Evolutionary conservation across 2,329 filamentous ascomycete species (phyloP), one percentile per base, ranked within the genome.

Genomic region (Colletotrichum somersetense): DNA sequence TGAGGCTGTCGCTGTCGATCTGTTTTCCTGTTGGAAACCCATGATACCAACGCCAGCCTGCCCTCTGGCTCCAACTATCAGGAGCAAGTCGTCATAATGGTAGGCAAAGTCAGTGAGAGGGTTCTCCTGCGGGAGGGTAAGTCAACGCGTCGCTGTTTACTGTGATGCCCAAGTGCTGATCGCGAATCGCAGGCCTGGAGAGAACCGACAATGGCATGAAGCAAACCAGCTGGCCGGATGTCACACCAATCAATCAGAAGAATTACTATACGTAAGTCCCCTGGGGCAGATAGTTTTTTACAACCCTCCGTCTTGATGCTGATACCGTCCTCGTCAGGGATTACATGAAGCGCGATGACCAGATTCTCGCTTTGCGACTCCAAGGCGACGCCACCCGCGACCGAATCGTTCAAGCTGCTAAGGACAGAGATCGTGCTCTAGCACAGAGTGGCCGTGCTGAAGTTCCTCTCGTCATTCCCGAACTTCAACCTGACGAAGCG

Each of bases 181-280:
- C 75, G 52, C 74, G 42, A 30, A 46, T 8, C 40, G 11, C 80
- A 98, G 96, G 96, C 75, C 91, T 99, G 75, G 94, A 97, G 85
- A 90, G 96, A 80, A 98, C 96, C 73, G 96, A 99, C 86, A 99
- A 99, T 89, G 95, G 96, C 84, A 96, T 99, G 92, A 96, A 95
- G 80, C 90, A 96, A 79, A 93, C 95, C 59, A 97, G 89, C 81
- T 99, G 96, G 96, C 96, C 96, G 12, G 92, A 96, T 79, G 91
- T 97, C 70, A 88, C 90, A 55, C 94, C 96, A 78, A 99, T 99
- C 83, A 99, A 99, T 81, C 96, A 99, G 82, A 99, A 99, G 86
- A 99, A 99, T 82, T 99, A 99, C 83, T 98, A 98, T 82, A 97
- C 95, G 94, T 96, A 87, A 73, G 91, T 42, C 10, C 4, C 8